Percentiles rank a stretch among this genome's conserved stretches.
phyloP scores from a whole-genome alignment of 2,329 filamentous ascomycete genomes.

The Stagonosporopsis cucurbitacearum region DNA sequence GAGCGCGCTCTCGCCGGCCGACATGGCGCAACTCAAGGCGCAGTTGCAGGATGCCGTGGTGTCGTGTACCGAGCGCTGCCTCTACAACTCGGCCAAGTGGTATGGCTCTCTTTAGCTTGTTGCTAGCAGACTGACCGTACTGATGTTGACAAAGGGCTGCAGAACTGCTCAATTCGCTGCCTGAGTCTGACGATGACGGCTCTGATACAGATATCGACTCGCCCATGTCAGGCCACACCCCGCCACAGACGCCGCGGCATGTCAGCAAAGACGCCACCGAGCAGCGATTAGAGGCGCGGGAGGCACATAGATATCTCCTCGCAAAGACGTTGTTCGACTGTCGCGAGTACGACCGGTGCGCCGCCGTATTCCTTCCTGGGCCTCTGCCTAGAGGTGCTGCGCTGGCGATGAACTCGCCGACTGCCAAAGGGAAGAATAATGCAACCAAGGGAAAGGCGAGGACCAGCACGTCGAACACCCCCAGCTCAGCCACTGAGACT shows the following conservation, averaged over 20 bases:
- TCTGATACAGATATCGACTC: constrained; percentile 66
- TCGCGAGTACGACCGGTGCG: constrained; percentile 91
- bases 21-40: constrained; percentile 67
- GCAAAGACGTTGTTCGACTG: constrained; percentile 96
- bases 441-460: constrained; percentile 67
- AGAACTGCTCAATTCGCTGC: constrained; percentile 86
- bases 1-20: constrained; percentile 48
- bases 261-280: constrained; percentile 71
- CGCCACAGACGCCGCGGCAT: constrained; percentile 52
- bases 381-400: constrained; percentile 74
- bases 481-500: constrained; percentile 39
- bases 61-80: constrained; percentile 90
- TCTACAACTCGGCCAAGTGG: constrained; percentile 98
- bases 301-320: constrained; percentile 83
- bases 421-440: constrained; percentile 46
- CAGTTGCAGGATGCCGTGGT: constrained; percentile 84
- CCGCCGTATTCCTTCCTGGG: constrained; percentile 85
- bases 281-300: constrained; percentile 75
- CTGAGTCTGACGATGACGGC: constrained; percentile 59
- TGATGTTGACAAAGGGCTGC: constrained; percentile 73
- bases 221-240: constrained; percentile 62
- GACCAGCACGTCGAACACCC: constrained; percentile 48
- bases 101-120: constrained; percentile 47
- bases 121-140: constrained; percentile 13
- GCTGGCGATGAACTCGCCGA: constrained; percentile 51